Evolutionary conservation across 2,329 filamentous ascomycete genomes (phyloP), one percentile per base, ranked within the genome.

Genomic region (Nigrospora osmanthi): DNA sequence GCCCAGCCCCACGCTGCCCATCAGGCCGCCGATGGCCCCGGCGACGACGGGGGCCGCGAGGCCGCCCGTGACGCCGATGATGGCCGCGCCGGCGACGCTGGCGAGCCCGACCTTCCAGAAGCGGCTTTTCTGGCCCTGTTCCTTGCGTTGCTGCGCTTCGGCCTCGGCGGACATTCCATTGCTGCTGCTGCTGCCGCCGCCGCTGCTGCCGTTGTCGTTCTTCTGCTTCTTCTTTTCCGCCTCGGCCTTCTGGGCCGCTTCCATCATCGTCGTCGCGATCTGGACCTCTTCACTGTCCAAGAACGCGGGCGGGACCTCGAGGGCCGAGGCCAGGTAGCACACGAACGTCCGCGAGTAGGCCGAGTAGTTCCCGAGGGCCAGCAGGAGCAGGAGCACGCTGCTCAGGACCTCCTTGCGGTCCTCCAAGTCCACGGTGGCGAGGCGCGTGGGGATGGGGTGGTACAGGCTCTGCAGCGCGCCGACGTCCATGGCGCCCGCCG

Each of bases 41-140:
- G 90, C 90, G 13, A 95, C 84, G 0, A 95, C 71, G 0, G 90
- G 90, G 1, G 90, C 89, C 1, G 90, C 90, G n/a, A 95, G 72
- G 2, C 90, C 90, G 15, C 90, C 90, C 0, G 89, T 95, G 4
- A 96, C 78, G 6, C 90, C 90, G n/a, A 96, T 90, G 2, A 95
- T 70, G 0, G 87, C 87, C 2, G 91, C 91, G 11, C 91, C 91
- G 0, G 88, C 89, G 0, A 94, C 88, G 10, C 86, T 87, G 0
- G 90, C 91, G 23, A 96, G 72, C 0, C 90, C 89, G 16, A 96
- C 89, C 61, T 95, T 96, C 87, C 88, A 95, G 61, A 85, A 85
- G 10, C 89, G 73, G 16, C 79, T 73, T 10, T 76, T 67, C 53
- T 86, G 80, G 44, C 85, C 86, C 47, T 87, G 77, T 50, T 90